A percentile compares a stretch with the other conserved stretches of the same genome.
phyloP scores from a whole-genome alignment of 139 green algal species.

The Chlamydomonas sphaeroides region DNA sequence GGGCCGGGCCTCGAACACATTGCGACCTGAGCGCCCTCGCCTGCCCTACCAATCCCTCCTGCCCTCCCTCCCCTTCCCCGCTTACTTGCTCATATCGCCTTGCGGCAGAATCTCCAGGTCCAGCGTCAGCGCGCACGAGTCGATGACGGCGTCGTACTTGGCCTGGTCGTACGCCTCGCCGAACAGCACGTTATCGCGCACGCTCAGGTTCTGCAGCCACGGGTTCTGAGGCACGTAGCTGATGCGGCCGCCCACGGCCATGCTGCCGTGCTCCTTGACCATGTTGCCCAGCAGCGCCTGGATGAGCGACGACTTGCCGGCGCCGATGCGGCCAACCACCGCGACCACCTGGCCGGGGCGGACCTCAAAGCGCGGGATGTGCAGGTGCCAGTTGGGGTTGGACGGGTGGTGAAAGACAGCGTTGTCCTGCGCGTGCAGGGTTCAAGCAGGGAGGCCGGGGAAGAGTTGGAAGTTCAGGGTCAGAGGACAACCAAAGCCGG shows the following conservation, averaged over 20 bases:
- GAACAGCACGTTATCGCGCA: constrained; percentile 76
- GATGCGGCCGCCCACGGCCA: constrained; percentile 37
- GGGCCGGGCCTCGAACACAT: too few species aligned
- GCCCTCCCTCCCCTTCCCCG: too few species aligned
- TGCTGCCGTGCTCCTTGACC: constrained; percentile 3
- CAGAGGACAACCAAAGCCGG: too few species aligned
- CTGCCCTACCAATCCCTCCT: too few species aligned
- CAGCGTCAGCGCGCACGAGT: constrained; percentile 63
- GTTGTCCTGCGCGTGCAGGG: too few species aligned
- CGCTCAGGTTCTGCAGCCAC: constrained; percentile 76
- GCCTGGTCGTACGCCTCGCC: constrained; percentile 55
- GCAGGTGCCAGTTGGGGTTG: constrained; percentile 54
- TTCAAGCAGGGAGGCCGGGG: too few species aligned
- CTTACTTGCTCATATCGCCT: constrained; percentile 54
- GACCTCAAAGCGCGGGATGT: constrained; percentile 50
- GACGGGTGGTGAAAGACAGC: constrained; percentile 58
- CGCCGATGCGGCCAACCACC: constrained; percentile 64
- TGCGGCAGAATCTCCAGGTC: constrained; percentile 69
- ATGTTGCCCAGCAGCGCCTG: constrained; percentile 68
- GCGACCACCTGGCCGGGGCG: constrained; percentile 60
- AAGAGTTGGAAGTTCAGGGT: too few species aligned
- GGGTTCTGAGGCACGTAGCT: constrained; percentile 62
- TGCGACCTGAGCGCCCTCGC: too few species aligned
- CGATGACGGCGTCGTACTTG: constrained; percentile 60
- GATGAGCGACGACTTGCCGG: constrained; percentile 58